Evolutionary conservation across 2,329 filamentous ascomycete species (phyloP), one percentile per base, ranked within the genome.

Genomic region (Mariannaea elegans): DNA sequence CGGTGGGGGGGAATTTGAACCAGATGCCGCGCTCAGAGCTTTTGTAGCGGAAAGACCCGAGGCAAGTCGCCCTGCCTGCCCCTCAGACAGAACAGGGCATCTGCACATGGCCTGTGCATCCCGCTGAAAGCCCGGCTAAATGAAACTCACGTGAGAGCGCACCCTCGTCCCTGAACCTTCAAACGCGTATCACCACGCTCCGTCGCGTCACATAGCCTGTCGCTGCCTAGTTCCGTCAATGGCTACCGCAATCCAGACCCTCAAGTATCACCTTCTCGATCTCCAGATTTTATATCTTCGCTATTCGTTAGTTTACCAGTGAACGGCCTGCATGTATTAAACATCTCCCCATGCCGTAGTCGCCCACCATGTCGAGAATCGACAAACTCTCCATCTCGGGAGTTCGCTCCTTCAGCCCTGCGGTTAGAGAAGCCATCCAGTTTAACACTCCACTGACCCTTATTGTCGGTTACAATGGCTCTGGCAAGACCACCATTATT

Each of bases 401-500:
- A 66, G 78, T 87, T 67, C 92, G 94, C 68, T 97, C 94, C 57
- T 98, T 98, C 75, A 91, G 90, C 76, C 90, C 91, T 65, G 82
- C 84, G 41, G 82, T 84, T 60, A 85, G 85, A 65, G 91, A 97
- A 78, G 90, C 86, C 34, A 97, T 98, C 63, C 85, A 90, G 68
- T 98, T 99, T 76, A 89, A 93, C 65, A 90, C 92, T 1, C 96
- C 95, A 23, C 84, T 99, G 56, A 99, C 95, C 12, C 85, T 99
- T 63, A 99, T 99, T 68, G 96, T 99, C 59, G 95, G 95, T 59
- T 92, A 93, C 78, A 99, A 99, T 80, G 95, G 95, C 55, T 98
- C 94, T 1, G 95, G 95, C 63, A 99, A 99, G 81, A 99, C 95
- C 9, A 98, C 95, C 58, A 97, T 99, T 73, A 99, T 99, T 77